These are phyloP conservation scores for Amanita pseudoporphyria DNA, from an alignment of 768 basidiomycete genomes.

Conservation along the genomic window DNA sequence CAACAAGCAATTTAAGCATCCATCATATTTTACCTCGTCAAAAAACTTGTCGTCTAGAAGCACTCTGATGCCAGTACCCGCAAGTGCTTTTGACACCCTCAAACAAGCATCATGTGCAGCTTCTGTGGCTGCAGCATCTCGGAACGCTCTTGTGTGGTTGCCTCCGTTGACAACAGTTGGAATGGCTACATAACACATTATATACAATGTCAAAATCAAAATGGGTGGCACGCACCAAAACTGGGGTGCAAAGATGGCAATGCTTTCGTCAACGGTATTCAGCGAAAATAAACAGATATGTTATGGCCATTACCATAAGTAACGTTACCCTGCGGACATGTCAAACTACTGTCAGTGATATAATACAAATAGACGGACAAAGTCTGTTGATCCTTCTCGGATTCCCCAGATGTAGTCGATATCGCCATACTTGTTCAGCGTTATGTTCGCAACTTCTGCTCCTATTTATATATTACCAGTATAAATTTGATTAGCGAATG, in stretches of 20 bases:
- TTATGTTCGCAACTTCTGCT: constrained; percentile 56
- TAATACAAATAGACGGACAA: constrained; percentile 38
- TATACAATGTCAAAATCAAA: constrained; percentile 5
- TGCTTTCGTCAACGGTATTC: constrained; percentile 18
- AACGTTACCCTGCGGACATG: constrained; percentile 49
- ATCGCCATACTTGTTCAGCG: no score
- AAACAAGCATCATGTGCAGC: no score
- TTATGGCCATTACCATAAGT: constrained; percentile 45
- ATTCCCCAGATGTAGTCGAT: no score
- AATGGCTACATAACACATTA: constrained; percentile 41
- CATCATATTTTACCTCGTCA: constrained; percentile 32
- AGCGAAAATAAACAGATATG: background rate
- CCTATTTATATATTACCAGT: constrained; percentile 28
- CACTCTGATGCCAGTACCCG: no score
- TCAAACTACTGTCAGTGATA: background rate
- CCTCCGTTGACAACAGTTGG: constrained; percentile 62
- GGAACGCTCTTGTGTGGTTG: no score
- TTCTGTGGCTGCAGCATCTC: no score
- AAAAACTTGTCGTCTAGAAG: no score
- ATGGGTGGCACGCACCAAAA: constrained; percentile 36
- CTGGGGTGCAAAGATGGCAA: constrained; percentile 69
- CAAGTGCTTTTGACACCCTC: no score
- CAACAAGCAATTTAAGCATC: background rate
- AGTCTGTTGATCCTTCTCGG: constrained; percentile 68
- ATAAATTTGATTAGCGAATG: background rate